phyloP scores from a whole-genome alignment of 2,329 filamentous ascomycete genomes.

The Ophiosphaerella herpotricha region DNA sequence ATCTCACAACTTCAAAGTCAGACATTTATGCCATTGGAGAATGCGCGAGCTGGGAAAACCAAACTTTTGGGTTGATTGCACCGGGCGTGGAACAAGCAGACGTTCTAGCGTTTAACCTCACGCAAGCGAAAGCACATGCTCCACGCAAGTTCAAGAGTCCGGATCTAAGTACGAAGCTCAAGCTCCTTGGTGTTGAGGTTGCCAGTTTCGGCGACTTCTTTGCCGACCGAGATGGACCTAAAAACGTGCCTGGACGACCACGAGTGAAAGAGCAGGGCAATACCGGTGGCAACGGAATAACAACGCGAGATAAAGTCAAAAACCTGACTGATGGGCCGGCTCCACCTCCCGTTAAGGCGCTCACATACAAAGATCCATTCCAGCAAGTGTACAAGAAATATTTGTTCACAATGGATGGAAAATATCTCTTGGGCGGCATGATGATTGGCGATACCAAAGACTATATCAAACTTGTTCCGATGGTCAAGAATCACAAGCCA shows the following conservation, averaged over 20 bases:
- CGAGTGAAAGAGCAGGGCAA: slow-evolving; percentile 52
- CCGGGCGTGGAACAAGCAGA: slow-evolving; percentile 94
- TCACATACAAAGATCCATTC: slow-evolving; percentile 90
- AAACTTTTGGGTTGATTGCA: slow-evolving; percentile 86
- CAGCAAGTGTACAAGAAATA: slow-evolving; percentile 92
- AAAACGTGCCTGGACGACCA: slow-evolving; percentile 67
- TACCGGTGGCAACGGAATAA: slow-evolving; percentile 40
- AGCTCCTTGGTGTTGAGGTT: slow-evolving; percentile 86
- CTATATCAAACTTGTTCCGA: slow-evolving; percentile 84
- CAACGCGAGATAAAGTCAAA: slow-evolving; percentile 52
- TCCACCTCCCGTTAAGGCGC: slow-evolving; percentile 71
- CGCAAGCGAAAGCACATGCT: slow-evolving; percentile 74
- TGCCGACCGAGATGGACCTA: slow-evolving; percentile 81
- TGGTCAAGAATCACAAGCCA: slow-evolving; percentile 82
- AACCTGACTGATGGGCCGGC: slow-evolving; percentile 60
- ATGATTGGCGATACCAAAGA: slow-evolving; percentile 94
- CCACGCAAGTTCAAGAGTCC: slow-evolving; percentile 76
- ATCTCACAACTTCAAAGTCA: slow-evolving; percentile 70
- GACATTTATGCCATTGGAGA: slow-evolving; percentile 88
- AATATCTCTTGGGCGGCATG: slow-evolving; percentile 92
- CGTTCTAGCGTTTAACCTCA: slow-evolving; percentile 87
- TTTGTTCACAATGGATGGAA: slow-evolving; percentile 85
- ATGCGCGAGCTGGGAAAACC: slow-evolving; percentile 85
- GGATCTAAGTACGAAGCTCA: slow-evolving; percentile 89
- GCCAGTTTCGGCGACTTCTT: slow-evolving; percentile 95